Evolutionary conservation across 768 basidiomycete genomes (phyloP), one percentile per base, ranked within the genome.

Genomic region (Lactarius trivialis): DNA sequence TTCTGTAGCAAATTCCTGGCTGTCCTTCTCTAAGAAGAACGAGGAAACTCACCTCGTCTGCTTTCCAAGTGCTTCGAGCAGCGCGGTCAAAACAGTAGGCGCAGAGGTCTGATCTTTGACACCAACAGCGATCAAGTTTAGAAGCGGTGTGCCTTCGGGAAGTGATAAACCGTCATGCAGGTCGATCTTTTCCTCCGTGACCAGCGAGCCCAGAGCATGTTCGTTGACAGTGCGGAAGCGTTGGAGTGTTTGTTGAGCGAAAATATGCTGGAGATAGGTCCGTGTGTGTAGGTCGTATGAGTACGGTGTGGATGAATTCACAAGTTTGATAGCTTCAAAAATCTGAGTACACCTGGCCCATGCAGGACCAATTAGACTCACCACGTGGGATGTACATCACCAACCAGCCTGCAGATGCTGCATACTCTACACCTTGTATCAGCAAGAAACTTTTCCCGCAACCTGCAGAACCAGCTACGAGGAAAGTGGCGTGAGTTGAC

Each of bases 331-430:
- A 1, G 78, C 84, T 85, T 21, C 3, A 26, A 39, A 39, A 17
- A 7, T 2, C 11, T 58, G 14, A 15, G 41, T 11, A 36, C 12
- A 48, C 4, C 15, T 33, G 28, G n/a, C 26, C 51, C 8, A 39
- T 17, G 11, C 32, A 36, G 32, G 9, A 34, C 26, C 26, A 19
- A 21, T 37, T 28, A 12, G 32, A 73, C 79, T 53, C 34, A 90
- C 91, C 84, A 74, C 87, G 79, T 3, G 94, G 92, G 28, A 93
- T 81, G 71, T 94, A 97, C 19, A 95, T 73, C 19, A 93, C 90
- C 24, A 95, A 79, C 89, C 91, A 94, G 30, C 81, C 80, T 24
- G 82, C 79, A 2, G 79, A 73, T 11, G 80, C 68, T 36, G 85
- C 86, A 65, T 91, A 85, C 41, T 88, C 79, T 0, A 90, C 83